Evolutionary conservation across 2,329 filamentous ascomycete species (phyloP), one percentile per base, ranked within the genome.

Genomic region (Taxawa tesnikishii): DNA sequence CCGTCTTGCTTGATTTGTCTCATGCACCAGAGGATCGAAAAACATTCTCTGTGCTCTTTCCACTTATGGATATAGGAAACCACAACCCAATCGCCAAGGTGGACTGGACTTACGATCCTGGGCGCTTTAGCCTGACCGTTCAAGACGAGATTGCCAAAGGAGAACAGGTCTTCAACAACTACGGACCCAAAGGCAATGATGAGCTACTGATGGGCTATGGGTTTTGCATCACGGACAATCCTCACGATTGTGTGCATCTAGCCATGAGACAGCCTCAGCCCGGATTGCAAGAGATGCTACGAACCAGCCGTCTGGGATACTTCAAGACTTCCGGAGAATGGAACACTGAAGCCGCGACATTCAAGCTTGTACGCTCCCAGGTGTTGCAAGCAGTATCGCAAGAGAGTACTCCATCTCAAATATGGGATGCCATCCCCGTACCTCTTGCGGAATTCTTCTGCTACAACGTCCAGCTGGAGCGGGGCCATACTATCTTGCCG

Each of bases 141-240:
- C 47, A 53, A 4, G 50, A 59, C 4, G 34, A 36, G 0, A 40
- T 61, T 3, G 24, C 42, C 4, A 38, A 48, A 4, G 62, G 59
- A 3, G 49, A 53, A 4, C 58, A 69, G 38, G 46, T 70, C 2
- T 64, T 55, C 49, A 70, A 70, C 44, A 70, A 70, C 41, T 70
- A 70, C 34, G 66, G 60, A 0, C 59, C 65, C 2, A 69, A 69
- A 40, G 52, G 58, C 5, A 70, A 70, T 31, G 64, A 66, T 38
- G 65, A 70, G 42, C 48, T 70, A 2, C 48, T 70, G 2, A 56
- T 67, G 28, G 65, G 66, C 4, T 70, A 70, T 35, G 67, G 67
- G 3, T 70, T 70, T 46, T 63, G 59, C 36, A 51, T 67, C 10
- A 44, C 47, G 5, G 40, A 60, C 26, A 69, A 68, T 24, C 60